Evolutionary conservation across 176 grass and related monocot species (phyloP).

Genomic region (Rhynchospora tenuis): DNA sequence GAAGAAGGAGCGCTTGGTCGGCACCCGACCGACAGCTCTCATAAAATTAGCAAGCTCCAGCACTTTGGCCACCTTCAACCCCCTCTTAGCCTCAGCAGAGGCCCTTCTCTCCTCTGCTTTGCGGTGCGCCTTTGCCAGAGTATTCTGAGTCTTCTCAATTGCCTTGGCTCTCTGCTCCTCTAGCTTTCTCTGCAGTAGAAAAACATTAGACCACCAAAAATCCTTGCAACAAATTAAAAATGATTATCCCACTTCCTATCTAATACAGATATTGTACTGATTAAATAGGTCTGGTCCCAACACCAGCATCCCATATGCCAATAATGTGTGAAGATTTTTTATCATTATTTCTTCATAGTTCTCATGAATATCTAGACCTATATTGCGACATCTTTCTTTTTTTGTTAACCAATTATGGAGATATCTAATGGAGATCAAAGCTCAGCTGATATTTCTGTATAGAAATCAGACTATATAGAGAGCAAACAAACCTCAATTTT

Average conservation of each 20-base stretch:
- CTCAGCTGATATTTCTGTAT: not conserved
- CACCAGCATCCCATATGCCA: not conserved
- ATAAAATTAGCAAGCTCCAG: conserved; percentile 53
- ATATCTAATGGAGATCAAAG: not conserved
- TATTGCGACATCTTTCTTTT: not conserved
- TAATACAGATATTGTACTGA: conserved; percentile 1
- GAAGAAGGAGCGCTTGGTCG: conserved; percentile 55
- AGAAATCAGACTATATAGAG: not conserved
- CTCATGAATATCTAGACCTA: not conserved
- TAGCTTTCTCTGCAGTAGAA: conserved; percentile 42
- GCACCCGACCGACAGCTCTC: conserved; percentile 56
- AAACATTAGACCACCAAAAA: not conserved
- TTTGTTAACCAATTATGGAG: too few species aligned
- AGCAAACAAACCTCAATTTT: conserved; percentile 44
- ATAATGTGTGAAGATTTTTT: not conserved
- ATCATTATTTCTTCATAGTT: not conserved
- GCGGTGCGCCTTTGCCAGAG: conserved; percentile 33
- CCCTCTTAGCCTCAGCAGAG: conserved; percentile 48
- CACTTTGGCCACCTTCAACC: conserved; percentile 38
- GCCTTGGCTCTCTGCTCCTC: conserved; percentile 61
- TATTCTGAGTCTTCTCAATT: conserved; percentile 63
- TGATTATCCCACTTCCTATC: not conserved
- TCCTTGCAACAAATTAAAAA: not conserved
- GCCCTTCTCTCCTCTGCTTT: conserved; percentile 61
- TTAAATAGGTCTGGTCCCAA: not conserved